Evolutionary conservation across 352 stramenopile genomes (phyloP).

Genomic region (Globisporangium viniferum): DNA sequence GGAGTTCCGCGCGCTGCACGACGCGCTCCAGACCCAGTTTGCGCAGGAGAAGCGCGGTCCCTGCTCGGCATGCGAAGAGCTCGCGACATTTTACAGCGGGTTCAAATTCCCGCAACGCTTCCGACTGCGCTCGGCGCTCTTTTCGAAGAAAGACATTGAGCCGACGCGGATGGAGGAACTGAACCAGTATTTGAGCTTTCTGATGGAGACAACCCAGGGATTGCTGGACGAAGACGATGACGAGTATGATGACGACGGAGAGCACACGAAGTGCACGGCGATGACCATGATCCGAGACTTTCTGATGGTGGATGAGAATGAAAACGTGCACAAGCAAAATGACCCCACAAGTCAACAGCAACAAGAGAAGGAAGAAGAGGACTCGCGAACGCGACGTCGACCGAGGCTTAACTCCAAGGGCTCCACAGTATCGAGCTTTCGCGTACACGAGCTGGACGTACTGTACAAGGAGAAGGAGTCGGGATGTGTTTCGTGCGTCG

Average conservation of each 20-base stretch:
- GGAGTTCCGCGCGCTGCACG: conserved; percentile 63
- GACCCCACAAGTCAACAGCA: neutral
- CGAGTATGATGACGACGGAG: conserved; percentile 19
- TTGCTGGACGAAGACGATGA: conserved; percentile 54
- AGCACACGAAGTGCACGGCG: conserved; percentile 28
- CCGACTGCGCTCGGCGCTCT: conserved; percentile 43
- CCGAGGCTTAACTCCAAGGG: conserved; percentile 27
- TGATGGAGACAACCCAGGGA: conserved; percentile 66
- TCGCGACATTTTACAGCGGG: conserved; percentile 36
- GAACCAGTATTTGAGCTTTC: conserved; percentile 59
- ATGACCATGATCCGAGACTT: conserved; percentile 60
- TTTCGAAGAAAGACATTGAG: conserved; percentile 56
- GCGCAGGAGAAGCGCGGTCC: conserved; percentile 9
- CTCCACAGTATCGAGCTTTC: conserved; percentile 47
- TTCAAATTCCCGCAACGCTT: conserved; percentile 59
- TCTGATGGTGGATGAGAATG: conserved; percentile 55
- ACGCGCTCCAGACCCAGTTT: conserved; percentile 33
- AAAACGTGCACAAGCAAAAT: conserved; percentile 14
- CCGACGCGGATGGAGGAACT: conserved; percentile 52
- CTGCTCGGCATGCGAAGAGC: conserved; percentile 50
- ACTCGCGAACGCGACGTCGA: conserved; percentile 15
- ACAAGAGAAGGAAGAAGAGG: neutral
- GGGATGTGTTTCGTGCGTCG: neutral
- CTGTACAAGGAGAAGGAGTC: conserved; percentile 32
- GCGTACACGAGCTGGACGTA: conserved; percentile 58